phyloP scores from a whole-genome alignment of 768 basidiomycete species.

The Hygrophorus russula region DNA sequence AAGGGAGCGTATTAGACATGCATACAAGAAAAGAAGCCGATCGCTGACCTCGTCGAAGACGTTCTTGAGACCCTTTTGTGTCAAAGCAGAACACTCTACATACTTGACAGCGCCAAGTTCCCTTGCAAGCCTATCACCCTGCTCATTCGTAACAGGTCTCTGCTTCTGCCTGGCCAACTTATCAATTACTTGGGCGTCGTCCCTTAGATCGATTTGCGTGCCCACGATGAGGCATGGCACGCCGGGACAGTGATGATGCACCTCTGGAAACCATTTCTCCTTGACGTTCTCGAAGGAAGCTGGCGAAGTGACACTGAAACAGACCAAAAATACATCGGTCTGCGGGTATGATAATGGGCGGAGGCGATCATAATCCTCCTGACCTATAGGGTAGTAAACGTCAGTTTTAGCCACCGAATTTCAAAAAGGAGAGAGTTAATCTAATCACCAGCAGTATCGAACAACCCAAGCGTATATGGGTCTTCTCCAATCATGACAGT shows the following conservation, averaged over 20 bases:
- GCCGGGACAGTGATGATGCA: slow-evolving; percentile 98
- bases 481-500: slow-evolving; percentile 99
- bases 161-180: slow-evolving; percentile 96
- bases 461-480: slow-evolving; percentile 95
- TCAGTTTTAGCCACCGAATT: background rate
- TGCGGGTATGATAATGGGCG: slow-evolving; percentile 99
- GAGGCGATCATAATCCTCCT: slow-evolving; percentile 99
- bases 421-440: slow-evolving; percentile 1
- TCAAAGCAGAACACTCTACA: slow-evolving; percentile 97
- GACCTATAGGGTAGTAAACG: slow-evolving; percentile 40
- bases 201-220: slow-evolving; percentile 94
- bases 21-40: slow-evolving; percentile 6
- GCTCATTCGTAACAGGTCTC: slow-evolving; percentile 77
- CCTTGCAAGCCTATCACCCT: slow-evolving; percentile 90
- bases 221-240: slow-evolving; percentile 99
- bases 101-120: slow-evolving; percentile 98
- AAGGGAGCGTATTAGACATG: slow-evolving; percentile 4
- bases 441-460: slow-evolving; percentile 92
- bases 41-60: slow-evolving; percentile 94
- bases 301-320: slow-evolving; percentile 97
- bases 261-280: slow-evolving; percentile 99
- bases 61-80: slow-evolving; percentile 99
- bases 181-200: slow-evolving; percentile 87
- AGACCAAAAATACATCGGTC: slow-evolving; percentile 98
- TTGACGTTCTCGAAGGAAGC: slow-evolving; percentile 99